Evolutionary conservation across 345 rosid species (phyloP), one percentile per base, ranked within the genome.

Genomic region (Citrus mangshanensis): DNA sequence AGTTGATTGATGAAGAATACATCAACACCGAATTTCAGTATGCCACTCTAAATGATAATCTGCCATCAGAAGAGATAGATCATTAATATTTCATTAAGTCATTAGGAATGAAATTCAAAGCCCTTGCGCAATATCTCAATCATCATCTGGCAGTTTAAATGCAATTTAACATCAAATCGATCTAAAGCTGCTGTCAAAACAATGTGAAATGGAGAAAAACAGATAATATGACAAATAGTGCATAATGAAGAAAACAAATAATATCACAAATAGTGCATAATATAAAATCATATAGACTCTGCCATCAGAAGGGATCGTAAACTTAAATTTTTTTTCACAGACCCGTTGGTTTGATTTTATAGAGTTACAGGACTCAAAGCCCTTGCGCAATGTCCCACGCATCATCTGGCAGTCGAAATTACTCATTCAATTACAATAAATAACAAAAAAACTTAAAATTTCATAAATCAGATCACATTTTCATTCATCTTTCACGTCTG

Each of bases 331-430:
- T 67, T 67, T 81, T 67, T 81, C 86, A 84, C 32, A 58, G 77
- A 42, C 19, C 68, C 78, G 35, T 71, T 27, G 40, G 22, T 70
- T n/a, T 66, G 35, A 56, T 24, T 49, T n/a, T 34, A 37, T 18
- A 55, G 16, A 62, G 30, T 38, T 32, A 56, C 38, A 37, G 82
- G 76, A 72, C 80, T 84, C 84, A 84, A 84, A 78, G 84, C 86
- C 84, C 80, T 84, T 71, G 86, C 80, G 84, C 84, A 84, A 74
- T 70, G 37, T 74, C 78, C 86, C 73, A 70, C 74, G 55, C 83
- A 74, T 84, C 82, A 77, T 67, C 25, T 71, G 75, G 84, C 67
- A 74, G 73, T 76, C 46, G 25, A 22, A 65, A 38, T 35, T 16
- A n/a, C 9, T 18, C 21, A 1, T 46, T 12, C 13, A 28, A 63